Evolutionary conservation across 495 filamentous ascomycete genomes (phyloP).

Genomic region (Aspergillus sclerotioniger): DNA sequence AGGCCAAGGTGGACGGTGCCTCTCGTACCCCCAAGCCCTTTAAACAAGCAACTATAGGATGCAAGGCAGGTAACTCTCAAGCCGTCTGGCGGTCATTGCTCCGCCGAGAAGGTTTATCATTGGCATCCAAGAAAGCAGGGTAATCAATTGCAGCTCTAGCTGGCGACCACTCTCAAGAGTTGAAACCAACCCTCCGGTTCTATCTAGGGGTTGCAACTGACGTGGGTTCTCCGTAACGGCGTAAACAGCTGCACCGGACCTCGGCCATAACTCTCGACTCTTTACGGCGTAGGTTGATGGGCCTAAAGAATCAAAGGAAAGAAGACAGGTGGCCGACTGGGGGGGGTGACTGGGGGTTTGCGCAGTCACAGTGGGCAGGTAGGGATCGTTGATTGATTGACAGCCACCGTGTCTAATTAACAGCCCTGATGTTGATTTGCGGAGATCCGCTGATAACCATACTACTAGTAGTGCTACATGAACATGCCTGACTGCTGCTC

Average conservation of each 20-base stretch:
- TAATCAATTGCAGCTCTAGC: neutral
- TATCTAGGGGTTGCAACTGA: neutral
- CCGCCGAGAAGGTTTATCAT: neutral
- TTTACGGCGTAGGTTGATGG: neutral
- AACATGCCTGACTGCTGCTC: neutral
- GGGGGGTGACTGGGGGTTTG: neutral
- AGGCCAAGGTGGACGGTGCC: neutral
- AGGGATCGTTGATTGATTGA: neutral
- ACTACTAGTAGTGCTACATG: neutral
- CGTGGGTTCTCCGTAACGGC: neutral
- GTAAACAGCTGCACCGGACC: neutral
- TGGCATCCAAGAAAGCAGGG: neutral
- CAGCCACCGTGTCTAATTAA: neutral
- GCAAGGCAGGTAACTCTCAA: slow-evolving; percentile 2
- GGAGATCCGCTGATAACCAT: slow-evolving; percentile 10
- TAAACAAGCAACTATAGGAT: slow-evolving; percentile 5
- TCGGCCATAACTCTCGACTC: neutral
- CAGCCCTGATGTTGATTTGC: slow-evolving; percentile 10
- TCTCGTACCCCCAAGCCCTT: neutral
- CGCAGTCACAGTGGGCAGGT: neutral
- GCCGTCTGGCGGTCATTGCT: slow-evolving; percentile 11
- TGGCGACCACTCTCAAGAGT: neutral
- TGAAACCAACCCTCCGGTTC: neutral
- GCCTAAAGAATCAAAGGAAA: neutral
- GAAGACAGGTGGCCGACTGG: neutral